These are phyloP conservation scores for Dioscorea zingiberensis DNA, from an alignment of 106 monocot genomes.

Conservation along the genomic window DNA sequence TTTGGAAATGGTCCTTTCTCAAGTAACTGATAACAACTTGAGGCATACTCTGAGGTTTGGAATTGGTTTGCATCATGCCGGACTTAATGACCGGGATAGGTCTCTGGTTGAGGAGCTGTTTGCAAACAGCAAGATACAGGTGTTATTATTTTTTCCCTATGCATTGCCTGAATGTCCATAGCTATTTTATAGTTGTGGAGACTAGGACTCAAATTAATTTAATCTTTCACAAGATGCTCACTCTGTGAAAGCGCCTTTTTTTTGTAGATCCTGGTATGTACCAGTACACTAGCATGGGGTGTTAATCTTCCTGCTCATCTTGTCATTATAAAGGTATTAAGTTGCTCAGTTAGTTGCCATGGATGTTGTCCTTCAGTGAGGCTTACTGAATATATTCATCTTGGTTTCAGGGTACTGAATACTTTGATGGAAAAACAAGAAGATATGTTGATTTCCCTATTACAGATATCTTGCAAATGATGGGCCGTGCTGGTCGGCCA, in stretches of 20 bases:
- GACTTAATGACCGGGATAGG: slow-evolving; percentile 88
- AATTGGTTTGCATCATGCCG: slow-evolving; percentile 98
- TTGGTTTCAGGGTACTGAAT: slow-evolving; percentile 81
- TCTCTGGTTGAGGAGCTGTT: slow-evolving; percentile 96
- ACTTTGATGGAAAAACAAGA: slow-evolving; percentile 91
- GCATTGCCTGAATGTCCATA: not conserved
- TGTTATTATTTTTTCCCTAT: slow-evolving; percentile 9
- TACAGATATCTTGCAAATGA: slow-evolving; percentile 99
- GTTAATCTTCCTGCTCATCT: slow-evolving; percentile 98
- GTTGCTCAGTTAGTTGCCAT: not conserved
- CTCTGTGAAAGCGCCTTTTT: too few relatives aligned
- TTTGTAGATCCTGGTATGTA: slow-evolving; percentile 76
- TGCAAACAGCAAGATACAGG: slow-evolving; percentile 95
- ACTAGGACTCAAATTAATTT: not conserved
- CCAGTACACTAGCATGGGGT: slow-evolving; percentile 98
- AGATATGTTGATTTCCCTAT: slow-evolving; percentile 98
- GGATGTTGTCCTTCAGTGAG: not conserved
- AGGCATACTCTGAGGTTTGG: slow-evolving; percentile 91
- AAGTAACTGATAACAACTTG: slow-evolving; percentile 79
- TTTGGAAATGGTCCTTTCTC: slow-evolving; percentile 83
- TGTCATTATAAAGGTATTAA: slow-evolving; percentile 85
- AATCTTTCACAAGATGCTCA: too few relatives aligned
- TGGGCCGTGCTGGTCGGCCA: slow-evolving; percentile 99
- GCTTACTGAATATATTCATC: not conserved
- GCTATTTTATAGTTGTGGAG: not conserved